phyloP scores from a whole-genome alignment of 768 basidiomycete species.

The Crepidotus variabilis region DNA sequence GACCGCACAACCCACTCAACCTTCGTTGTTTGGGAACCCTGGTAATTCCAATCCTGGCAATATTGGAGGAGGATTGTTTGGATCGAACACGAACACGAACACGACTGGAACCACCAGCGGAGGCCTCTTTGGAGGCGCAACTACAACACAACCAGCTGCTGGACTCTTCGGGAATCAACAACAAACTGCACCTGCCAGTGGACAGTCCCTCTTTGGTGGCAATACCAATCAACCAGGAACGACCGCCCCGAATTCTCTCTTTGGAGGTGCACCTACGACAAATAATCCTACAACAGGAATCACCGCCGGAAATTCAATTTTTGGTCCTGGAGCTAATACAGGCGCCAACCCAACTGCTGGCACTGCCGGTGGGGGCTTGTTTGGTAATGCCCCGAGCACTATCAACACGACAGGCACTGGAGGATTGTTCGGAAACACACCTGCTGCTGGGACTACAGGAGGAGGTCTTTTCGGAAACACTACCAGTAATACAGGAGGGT shows the following conservation, averaged over 20 bases:
- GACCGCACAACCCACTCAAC: slow-evolving; percentile 13
- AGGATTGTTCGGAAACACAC: slow-evolving; percentile 14
- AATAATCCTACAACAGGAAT: not conserved
- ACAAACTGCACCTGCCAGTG: slow-evolving; percentile 1
- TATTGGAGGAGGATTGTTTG: slow-evolving; percentile 5
- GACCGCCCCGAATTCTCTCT: slow-evolving; percentile 7
- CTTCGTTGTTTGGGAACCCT: slow-evolving; percentile 15
- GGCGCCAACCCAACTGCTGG: too few relatives aligned
- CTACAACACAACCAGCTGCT: slow-evolving; percentile 14
- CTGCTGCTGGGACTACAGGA: slow-evolving; percentile 9
- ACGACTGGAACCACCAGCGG: slow-evolving; percentile 8
- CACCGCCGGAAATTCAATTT: too few relatives aligned
- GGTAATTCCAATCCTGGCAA: slow-evolving; percentile 8
- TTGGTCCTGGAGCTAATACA: too few relatives aligned
- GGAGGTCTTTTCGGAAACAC: slow-evolving; percentile 22
- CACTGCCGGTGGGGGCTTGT: slow-evolving; percentile 9
- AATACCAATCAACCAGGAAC: slow-evolving; percentile 6
- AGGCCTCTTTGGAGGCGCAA: slow-evolving; percentile 9
- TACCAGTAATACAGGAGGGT: slow-evolving; percentile 10
- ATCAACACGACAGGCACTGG: slow-evolving; percentile 9
- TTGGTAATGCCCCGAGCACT: slow-evolving; percentile 10
- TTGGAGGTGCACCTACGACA: slow-evolving; percentile 8
- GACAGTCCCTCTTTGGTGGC: slow-evolving; percentile 15
- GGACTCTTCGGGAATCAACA: slow-evolving; percentile 23
- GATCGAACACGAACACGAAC: slow-evolving; percentile 10